Base-by-base conservation (phyloP, 371 early-diverging fungal species). In the Nematocida sp. region DNA sequence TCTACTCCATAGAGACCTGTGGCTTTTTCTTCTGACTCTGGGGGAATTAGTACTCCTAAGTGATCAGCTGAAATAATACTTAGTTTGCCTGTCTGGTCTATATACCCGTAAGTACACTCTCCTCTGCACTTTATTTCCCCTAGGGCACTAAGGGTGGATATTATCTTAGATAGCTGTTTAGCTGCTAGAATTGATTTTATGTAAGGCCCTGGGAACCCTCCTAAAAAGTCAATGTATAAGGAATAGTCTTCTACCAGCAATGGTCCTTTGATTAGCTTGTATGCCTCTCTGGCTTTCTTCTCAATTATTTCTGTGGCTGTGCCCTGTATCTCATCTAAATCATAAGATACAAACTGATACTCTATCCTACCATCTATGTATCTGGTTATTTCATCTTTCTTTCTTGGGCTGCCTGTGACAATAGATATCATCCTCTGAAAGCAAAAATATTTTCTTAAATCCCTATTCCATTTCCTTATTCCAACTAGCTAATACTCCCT, bases 171-270 rank as follows among this genome's bases (percentile, higher is more conserved):
- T 19, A 70, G 41, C 23, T 29, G 47, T 3, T 47, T 61, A n/a
- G 43, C 34, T 19, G 4, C 17, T 17, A 70, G 49, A 13, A 57
- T 5, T 7, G 58, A 70, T 43, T 70, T 70, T 38, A 70, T 38
- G 37, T 70, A 70, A 19, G 74, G 74, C n/a, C 74, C 74, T 23
- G 74, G 74, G n/a, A 70, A 57, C 2, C 74, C 74, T 37, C 61
- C 31, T 21, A 70, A 32, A 13, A 9, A 9, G 31, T 70, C 61
- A 17, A 70, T 70, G 74, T 70, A 70, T 27, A 70, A 34, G 31
- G 74, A 70, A 35, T 58, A 70, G 48, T 70, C 74, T 52, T 70
- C 74, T 29, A 70, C 74, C 13, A 57, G 47, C 0, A 70, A 58
- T 3, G 74, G 74, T 1, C 74, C 74, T 34, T 60, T 21, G 5